A percentile compares a stretch with the other conserved stretches of the same genome.
Evolutionary conservation across 2,329 filamentous ascomycete genomes (phyloP).

Genomic region (Cadophora gregata): DNA sequence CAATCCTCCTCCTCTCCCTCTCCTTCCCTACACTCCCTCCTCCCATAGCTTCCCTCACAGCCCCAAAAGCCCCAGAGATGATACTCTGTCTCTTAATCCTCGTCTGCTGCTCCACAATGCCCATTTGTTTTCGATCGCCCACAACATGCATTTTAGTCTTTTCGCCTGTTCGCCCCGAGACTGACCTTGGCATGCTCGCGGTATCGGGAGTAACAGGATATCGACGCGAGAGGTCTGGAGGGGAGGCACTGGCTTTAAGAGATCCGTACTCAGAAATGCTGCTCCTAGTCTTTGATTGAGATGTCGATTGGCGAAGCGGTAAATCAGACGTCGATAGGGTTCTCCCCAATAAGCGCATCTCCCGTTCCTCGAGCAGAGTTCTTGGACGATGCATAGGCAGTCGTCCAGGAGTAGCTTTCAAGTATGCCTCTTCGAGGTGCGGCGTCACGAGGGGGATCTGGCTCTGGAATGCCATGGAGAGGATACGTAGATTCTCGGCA

Average conservation of each 20-base stretch:
- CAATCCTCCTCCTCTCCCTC: slow-evolving; percentile 22
- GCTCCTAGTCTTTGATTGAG: not conserved
- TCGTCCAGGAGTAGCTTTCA: not conserved
- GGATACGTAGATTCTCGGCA: slow-evolving; percentile 27
- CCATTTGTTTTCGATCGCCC: not conserved
- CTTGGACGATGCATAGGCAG: not conserved
- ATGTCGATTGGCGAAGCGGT: not conserved
- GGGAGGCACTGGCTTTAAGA: not conserved
- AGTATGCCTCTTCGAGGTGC: not conserved
- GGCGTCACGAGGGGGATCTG: slow-evolving; percentile 25
- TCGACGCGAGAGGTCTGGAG: not conserved
- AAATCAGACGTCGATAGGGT: not conserved
- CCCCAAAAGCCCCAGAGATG: slow-evolving; percentile 23
- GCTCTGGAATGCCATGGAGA: slow-evolving; percentile 27
- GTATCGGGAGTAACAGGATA: no score
- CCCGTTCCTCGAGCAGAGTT: not conserved
- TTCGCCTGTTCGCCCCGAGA: not conserved
- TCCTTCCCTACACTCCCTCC: slow-evolving; percentile 1
- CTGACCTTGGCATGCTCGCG: not conserved
- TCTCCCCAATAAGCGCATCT: not conserved
- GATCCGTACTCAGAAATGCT: not conserved
- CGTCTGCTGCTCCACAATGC: not conserved
- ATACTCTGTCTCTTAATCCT: slow-evolving; percentile 14
- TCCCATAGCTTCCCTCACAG: slow-evolving; percentile 21
- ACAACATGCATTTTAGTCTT: not conserved